Base-by-base conservation (phyloP, 2,329 filamentous ascomycete species). In the Colletotrichum sp. region DNA sequence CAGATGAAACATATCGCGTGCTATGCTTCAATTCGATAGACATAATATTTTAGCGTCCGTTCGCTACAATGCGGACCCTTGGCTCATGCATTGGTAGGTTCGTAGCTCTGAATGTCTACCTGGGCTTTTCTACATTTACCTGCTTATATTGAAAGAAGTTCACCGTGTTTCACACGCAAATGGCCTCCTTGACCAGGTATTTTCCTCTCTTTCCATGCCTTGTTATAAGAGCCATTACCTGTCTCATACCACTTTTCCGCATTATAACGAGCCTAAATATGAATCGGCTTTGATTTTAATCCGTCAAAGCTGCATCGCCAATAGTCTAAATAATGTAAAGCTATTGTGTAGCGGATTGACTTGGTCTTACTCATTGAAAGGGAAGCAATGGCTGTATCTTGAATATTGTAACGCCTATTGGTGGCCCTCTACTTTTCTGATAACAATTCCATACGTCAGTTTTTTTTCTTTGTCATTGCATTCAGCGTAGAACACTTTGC, bases 121-220 rank as follows among this genome's bases (percentile, higher is more conserved):
- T 52, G 3, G 1, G 39, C 0, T 1, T 48, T 4, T 0, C 18
- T 3, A 48, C 6, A 48, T 7, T 21, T 48, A 21, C 18, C 9
- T 21, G 5, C 10, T 52, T n/a, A 10, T 0, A n/a, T n/a, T 43
- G 18, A 12, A 21, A 48, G 43, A 48, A 48, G n/a, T n/a, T 21
- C 12, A 13, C 2, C 1, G 0, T 13, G n/a, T 13, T 21, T 0
- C 10, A n/a, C 43, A 12, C 12, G 43, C 10, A 13, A 13, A 2
- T 21, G 6, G 43, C n/a, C 0, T 13, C 7, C 43, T 52, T 13
- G 12, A 21, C n/a, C 10, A 43, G 39, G 18, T 10, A 43, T n/a
- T 10, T 5, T n/a, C 2, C 8, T 3, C 39, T 43, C 18, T 6
- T 10, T 9, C 39, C 5, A 43, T 2, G 39, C 4, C 43, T 48